Evolutionary conservation across 2,329 filamentous ascomycete species (phyloP).

Genomic region (Penicillium sp.): DNA sequence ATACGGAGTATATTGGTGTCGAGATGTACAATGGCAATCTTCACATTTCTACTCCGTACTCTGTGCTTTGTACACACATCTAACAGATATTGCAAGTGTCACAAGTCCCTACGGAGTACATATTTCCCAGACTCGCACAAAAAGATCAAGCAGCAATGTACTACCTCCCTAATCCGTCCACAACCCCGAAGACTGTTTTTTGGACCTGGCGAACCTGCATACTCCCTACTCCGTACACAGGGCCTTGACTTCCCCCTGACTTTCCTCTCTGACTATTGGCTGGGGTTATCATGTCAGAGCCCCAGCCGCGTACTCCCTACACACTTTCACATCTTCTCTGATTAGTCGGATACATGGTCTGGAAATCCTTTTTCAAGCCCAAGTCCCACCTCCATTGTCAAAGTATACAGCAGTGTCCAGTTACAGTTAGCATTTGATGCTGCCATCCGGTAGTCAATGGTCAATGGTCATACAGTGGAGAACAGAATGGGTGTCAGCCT

Average conservation of each 20-base stretch:
- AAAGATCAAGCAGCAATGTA: conserved; percentile 4
- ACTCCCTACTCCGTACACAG: background rate
- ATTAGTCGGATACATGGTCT: background rate
- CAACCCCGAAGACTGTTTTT: conserved; percentile 12
- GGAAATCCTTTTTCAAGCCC: too few species aligned
- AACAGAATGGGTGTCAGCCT: background rate
- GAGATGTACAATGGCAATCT: too few species aligned
- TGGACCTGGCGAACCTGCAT: background rate
- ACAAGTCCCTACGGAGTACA: conserved; percentile 1
- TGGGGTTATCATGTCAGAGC: background rate
- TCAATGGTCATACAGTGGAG: background rate
- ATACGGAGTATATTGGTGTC: too few species aligned
- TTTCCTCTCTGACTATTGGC: background rate
- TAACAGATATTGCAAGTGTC: background rate
- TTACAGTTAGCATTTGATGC: background rate
- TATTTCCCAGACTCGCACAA: conserved; percentile 1
- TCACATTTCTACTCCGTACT: too few species aligned
- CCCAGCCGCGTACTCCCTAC: background rate
- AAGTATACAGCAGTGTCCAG: background rate
- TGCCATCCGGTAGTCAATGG: background rate
- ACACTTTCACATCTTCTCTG: background rate
- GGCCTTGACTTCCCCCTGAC: background rate
- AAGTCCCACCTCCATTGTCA: too few species aligned
- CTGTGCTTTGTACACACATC: too few species aligned
- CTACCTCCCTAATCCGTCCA: conserved; percentile 12